Conservation (phyloP, 1,284 basidiomycete species). For the Apiotrichum mycotoxinovorans region DNA sequence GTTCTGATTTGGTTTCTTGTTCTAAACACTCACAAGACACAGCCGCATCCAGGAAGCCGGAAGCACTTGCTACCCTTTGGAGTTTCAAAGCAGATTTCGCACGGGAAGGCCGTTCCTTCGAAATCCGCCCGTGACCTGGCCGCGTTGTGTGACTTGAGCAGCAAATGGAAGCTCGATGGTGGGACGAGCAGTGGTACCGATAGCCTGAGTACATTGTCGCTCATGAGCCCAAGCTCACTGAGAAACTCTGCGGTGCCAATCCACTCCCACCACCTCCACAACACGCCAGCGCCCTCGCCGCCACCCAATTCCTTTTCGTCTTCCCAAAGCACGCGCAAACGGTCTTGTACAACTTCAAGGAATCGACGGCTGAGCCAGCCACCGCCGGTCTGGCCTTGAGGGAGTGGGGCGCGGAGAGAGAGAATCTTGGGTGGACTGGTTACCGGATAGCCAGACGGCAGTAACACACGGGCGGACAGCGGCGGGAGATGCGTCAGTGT, state of each 20-base stretch:
- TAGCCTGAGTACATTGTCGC: slow-evolving; percentile 15
- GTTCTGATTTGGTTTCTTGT: slow-evolving; percentile 20
- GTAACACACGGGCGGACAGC: slow-evolving; percentile 20
- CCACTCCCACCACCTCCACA: slow-evolving; percentile 49
- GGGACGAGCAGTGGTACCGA: slow-evolving; percentile 16
- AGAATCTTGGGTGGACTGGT: slow-evolving; percentile 17
- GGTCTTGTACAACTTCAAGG: slow-evolving; percentile 1
- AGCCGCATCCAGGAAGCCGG: slow-evolving; percentile 37
- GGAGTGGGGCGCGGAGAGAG: slow-evolving; percentile 20
- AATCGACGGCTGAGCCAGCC: slow-evolving; percentile 25
- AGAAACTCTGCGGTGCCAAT: slow-evolving; percentile 36
- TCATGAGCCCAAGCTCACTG: slow-evolving; percentile 19
- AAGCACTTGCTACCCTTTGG: slow-evolving; percentile 44
- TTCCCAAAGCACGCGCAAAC: slow-evolving; percentile 16
- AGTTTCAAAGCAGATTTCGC: slow-evolving; percentile 48
- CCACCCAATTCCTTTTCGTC: neutral
- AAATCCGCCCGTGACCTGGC: slow-evolving; percentile 35
- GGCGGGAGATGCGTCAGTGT: slow-evolving; percentile 37
- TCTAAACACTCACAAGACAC: slow-evolving; percentile 35
- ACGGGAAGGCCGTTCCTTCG: slow-evolving; percentile 38
- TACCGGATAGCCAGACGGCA: slow-evolving; percentile 34
- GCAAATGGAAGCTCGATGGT: slow-evolving; percentile 31
- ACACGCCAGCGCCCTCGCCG: slow-evolving; percentile 17
- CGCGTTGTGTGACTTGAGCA: slow-evolving; percentile 35
- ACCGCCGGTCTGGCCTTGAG: neutral